These are phyloP conservation scores for Yarrowia sp. DNA, from an alignment of 805 yeast genomes.

Conservation along the genomic window DNA sequence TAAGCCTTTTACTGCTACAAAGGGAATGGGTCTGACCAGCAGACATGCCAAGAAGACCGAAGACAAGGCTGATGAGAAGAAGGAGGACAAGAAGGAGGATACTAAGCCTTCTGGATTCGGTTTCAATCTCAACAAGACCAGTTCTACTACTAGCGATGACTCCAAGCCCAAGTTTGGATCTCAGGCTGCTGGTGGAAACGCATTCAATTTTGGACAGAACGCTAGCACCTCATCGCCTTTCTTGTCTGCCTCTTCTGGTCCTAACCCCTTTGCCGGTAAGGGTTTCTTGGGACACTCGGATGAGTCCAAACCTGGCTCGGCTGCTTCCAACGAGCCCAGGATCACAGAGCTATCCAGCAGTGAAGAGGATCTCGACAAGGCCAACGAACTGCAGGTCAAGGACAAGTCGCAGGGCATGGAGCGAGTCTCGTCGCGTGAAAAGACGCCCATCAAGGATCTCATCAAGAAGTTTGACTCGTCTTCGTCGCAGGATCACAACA, in stretches of 20 bases:
- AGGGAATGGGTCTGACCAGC: conserved; percentile 28
- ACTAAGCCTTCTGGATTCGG: conserved; percentile 4
- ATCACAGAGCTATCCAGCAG: conserved; percentile 22
- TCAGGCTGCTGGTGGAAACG: conserved; percentile 6
- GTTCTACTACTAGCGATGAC: background rate
- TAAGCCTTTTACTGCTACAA: conserved; percentile 7
- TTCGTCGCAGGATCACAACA: conserved; percentile 22
- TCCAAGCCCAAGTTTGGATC: conserved; percentile 16
- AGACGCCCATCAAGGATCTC: conserved; percentile 30
- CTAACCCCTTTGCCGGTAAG: conserved; percentile 30
- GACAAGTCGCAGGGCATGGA: conserved; percentile 26
- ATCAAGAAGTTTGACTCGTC: conserved; percentile 37
- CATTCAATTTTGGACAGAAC: background rate
- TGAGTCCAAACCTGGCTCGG: background rate
- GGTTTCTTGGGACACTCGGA: background rate
- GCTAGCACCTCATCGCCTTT: background rate
- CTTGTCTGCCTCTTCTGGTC: background rate
- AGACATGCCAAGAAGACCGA: conserved; percentile 35
- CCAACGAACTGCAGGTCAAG: conserved; percentile 22
- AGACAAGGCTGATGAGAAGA: background rate
- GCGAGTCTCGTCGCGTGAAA: conserved; percentile 9
- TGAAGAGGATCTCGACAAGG: conserved; percentile 14
- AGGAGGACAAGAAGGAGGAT: conserved; percentile 11
- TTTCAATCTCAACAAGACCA: background rate
- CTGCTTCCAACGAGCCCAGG: conserved; percentile 1